Conservation (phyloP, 352 stramenopile species). For the Pythium coloratum region DNA sequence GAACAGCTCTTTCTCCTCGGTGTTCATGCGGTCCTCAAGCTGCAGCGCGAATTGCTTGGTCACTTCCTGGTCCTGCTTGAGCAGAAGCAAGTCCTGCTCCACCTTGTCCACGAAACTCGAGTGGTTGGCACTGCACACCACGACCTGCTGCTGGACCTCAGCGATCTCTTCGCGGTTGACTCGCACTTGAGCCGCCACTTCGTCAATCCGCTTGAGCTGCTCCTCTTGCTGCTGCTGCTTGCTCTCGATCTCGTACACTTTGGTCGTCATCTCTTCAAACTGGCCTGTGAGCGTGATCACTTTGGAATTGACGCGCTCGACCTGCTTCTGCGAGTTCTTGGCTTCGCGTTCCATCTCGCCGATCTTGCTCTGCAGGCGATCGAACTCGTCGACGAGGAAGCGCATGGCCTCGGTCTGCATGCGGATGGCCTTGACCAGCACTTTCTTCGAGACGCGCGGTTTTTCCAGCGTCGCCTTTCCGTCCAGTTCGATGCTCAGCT, state of each 20-base stretch:
- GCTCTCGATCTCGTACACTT: constrained; percentile 66
- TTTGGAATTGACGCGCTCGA: constrained; percentile 78
- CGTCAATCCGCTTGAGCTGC: constrained; percentile 75
- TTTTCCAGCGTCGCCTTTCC: constrained; percentile 79
- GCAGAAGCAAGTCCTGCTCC: constrained; percentile 42
- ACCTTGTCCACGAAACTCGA: constrained; percentile 55
- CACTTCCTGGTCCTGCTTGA: constrained; percentile 69
- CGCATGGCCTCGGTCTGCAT: constrained; percentile 86
- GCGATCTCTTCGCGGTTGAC: constrained; percentile 55
- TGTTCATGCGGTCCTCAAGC: constrained; percentile 82
- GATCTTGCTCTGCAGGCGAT: constrained; percentile 76
- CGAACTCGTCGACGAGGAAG: constrained; percentile 82
- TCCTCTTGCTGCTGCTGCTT: constrained; percentile 58
- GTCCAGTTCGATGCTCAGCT: constrained; percentile 75
- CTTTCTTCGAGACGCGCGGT: constrained; percentile 80
- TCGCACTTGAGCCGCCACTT: constrained; percentile 48
- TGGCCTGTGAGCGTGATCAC: constrained; percentile 73
- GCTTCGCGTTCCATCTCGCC: constrained; percentile 73
- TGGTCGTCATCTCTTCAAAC: constrained; percentile 64
- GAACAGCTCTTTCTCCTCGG: constrained; percentile 81
- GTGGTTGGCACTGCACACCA: constrained; percentile 40
- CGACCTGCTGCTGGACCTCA: constrained; percentile 46
- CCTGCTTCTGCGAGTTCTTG: constrained; percentile 74
- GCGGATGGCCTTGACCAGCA: constrained; percentile 76
- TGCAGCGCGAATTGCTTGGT: constrained; percentile 84